Evolutionary conservation across 306 rosid species (phyloP), one percentile per base, ranked within the genome.

Genomic region (Casuarina glauca): DNA sequence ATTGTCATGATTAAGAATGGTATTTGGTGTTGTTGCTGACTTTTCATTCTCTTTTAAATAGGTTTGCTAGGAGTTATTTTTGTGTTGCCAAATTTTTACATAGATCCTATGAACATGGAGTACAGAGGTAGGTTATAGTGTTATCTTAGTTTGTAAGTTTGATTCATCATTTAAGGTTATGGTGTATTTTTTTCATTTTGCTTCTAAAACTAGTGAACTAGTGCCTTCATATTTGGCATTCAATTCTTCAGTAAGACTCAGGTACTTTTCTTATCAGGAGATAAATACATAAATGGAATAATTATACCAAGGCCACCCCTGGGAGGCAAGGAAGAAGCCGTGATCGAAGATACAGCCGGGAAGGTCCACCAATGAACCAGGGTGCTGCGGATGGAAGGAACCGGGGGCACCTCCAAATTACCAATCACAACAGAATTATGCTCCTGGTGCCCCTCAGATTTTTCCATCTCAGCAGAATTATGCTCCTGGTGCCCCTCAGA

Each of bases 221-320:
- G 48, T 32, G n/a, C 67, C 75, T 72, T 17, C 58, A 48, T 73
- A 44, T 45, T 17, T 74, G 49, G 8, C 13, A 53, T 9, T 69
- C 9, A 26, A 48, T 68, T 79, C 53, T 57, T 43, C 54, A 79
- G 26, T 46, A 26, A 12, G 26, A 9, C 76, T 73, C 5, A 20
- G 44, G 50, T 73, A 50, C 38, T 70, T 11, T 83, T 74, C 44
- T 83, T 42, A 75, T 74, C 82, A 95, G 97, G 98, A 72, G 97
- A 95, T 66, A 89, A 92, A 78, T 95, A 95, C 84, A 86, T 89
- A 3, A 78, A 95, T 67, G 97, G 98, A 71, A 79, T 84, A 50
- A 92, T 95, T 75, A 91, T 90, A 79, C 96, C 90, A 63, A 89
- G 98, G 70, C 97, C 97, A 60, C 98, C 95, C 5, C 95, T 97